Percentiles rank a stretch among this genome's conserved stretches.
Evolutionary conservation across 352 stramenopile genomes (phyloP).

Genomic region (Pythium rishiriense): DNA sequence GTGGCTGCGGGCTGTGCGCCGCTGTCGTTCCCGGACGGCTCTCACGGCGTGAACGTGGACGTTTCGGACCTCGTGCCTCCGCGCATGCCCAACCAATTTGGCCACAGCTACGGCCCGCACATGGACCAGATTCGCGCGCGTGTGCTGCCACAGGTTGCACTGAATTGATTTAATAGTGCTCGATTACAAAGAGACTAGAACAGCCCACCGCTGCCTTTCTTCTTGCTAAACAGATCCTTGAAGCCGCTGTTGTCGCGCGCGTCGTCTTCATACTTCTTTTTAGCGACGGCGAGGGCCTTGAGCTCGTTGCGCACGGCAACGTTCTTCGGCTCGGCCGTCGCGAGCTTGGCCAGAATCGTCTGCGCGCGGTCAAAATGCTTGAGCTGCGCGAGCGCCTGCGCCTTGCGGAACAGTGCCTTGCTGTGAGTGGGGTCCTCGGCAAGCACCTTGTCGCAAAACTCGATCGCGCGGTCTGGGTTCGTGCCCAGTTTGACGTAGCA

Average conservation of each 20-base stretch:
- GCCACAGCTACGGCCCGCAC: conserved; percentile 71
- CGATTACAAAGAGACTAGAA: conserved; percentile 7
- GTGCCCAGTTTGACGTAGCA: conserved; percentile 72
- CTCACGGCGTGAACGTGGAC: conserved; percentile 54
- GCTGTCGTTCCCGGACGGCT: conserved; percentile 26
- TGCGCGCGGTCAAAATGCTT: conserved; percentile 57
- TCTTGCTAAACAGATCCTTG: conserved; percentile 79
- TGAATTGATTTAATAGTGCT: conserved; percentile 3
- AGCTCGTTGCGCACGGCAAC: conserved; percentile 60
- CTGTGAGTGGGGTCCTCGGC: conserved; percentile 58
- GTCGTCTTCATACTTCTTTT: conserved; percentile 64
- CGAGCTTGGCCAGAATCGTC: conserved; percentile 50
- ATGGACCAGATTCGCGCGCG: conserved; percentile 63
- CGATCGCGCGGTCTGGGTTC: conserved; percentile 50
- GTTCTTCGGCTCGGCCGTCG: conserved; percentile 72
- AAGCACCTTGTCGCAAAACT: conserved; percentile 76
- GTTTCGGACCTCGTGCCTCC: conserved; percentile 67
- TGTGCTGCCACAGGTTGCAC: conserved; percentile 46
- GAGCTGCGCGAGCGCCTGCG: conserved; percentile 65
- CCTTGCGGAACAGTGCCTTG: conserved; percentile 84
- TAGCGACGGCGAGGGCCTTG: conserved; percentile 47
- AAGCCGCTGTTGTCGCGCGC: conserved; percentile 53
- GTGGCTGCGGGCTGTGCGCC: conserved; percentile 56
- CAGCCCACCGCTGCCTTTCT: conserved; percentile 18
- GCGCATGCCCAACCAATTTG: conserved; percentile 68